Percentiles rank a stretch among this genome's conserved stretches.
Evolutionary conservation across 2,329 filamentous ascomycete species (phyloP).

Genomic region (Beauveria sp.): DNA sequence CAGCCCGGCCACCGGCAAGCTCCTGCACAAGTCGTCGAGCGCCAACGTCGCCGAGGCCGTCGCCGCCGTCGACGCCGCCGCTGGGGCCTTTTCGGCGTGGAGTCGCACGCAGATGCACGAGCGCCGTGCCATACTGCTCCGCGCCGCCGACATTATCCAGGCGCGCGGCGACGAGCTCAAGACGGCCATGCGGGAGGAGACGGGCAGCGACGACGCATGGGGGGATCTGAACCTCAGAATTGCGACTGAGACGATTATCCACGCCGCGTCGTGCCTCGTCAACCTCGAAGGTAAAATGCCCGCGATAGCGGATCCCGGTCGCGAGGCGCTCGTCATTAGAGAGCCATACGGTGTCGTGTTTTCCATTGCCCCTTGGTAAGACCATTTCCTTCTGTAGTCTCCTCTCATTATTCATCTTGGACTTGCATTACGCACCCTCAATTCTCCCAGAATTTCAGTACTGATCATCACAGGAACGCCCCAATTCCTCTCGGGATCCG

Average conservation of each 20-base stretch:
- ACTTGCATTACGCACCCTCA: no score
- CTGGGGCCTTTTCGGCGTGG: slow-evolving; percentile 65
- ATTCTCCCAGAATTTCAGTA: neutral
- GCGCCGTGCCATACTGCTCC: slow-evolving; percentile 63
- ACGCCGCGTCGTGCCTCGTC: slow-evolving; percentile 35
- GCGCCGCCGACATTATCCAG: slow-evolving; percentile 58
- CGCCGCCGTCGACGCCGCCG: slow-evolving; percentile 44
- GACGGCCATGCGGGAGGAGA: slow-evolving; percentile 49
- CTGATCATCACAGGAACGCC: slow-evolving; percentile 34
- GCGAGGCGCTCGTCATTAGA: slow-evolving; percentile 26
- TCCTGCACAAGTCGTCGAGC: slow-evolving; percentile 32
- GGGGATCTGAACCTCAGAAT: slow-evolving; percentile 30
- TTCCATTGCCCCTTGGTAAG: slow-evolving; percentile 24
- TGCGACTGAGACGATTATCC: slow-evolving; percentile 31
- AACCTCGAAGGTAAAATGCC: slow-evolving; percentile 32
- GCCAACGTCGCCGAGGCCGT: slow-evolving; percentile 37
- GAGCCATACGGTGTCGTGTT: slow-evolving; percentile 24
- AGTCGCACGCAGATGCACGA: slow-evolving; percentile 48
- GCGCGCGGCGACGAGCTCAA: slow-evolving; percentile 51
- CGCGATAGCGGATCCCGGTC: slow-evolving; percentile 20
- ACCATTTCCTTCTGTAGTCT: neutral
- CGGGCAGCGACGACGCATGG: slow-evolving; percentile 32
- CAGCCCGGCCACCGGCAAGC: slow-evolving; percentile 44
- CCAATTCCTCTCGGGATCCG: slow-evolving; percentile 42
- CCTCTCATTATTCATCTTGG: neutral